Base-by-base conservation (phyloP, 2,329 filamentous ascomycete species). In the Xylariales sp. region DNA sequence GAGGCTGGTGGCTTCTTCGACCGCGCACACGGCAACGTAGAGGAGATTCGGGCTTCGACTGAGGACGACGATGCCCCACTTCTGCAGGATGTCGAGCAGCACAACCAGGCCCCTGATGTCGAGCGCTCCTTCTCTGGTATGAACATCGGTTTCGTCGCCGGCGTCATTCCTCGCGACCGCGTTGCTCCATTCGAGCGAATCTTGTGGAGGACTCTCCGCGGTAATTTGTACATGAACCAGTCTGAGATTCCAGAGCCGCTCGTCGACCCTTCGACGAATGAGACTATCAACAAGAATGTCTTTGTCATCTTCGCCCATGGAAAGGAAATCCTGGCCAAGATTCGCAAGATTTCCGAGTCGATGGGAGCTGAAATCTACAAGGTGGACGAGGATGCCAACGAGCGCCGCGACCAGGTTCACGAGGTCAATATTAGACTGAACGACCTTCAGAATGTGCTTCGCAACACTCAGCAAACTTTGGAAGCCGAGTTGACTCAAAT, bases 191-290 rank as follows among this genome's bases (percentile, higher is more conserved):
- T 98, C 59, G 94, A 98, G 69, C 85, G 93, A 42, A 98, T 98
- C 51, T 74, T 98, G 36, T 98, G 93, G 93, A 82, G 93, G 55
- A 96, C 94, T 1, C 79, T 98, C 29, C 88, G 93, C 62, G 93
- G 93, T 55, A 98, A 98, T 65, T 71, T 98, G 47, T 98, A 97
- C 75, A 98, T 98, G 93, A 98, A 98, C 67, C 94, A 98, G 71
- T 91, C 91, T 28, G 93, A 98, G 72, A 98, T 98, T 45, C 83
- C 89, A 6, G 91, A 98, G 61, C 81, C 88, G 25, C 84, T 98
- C 51, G 75, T 95, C 60, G 88, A 98, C 62, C 91, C 93, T 13
- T 77, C 85, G 58, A 95, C 81, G 68, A 96, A 97, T 61, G 91
- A 97, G 66, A 75, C 87, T 47, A 76, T 94, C 52, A 81, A 85